Evolutionary conservation across 345 rosid genomes (phyloP).

Genomic region (Ceriops zippeliana): DNA sequence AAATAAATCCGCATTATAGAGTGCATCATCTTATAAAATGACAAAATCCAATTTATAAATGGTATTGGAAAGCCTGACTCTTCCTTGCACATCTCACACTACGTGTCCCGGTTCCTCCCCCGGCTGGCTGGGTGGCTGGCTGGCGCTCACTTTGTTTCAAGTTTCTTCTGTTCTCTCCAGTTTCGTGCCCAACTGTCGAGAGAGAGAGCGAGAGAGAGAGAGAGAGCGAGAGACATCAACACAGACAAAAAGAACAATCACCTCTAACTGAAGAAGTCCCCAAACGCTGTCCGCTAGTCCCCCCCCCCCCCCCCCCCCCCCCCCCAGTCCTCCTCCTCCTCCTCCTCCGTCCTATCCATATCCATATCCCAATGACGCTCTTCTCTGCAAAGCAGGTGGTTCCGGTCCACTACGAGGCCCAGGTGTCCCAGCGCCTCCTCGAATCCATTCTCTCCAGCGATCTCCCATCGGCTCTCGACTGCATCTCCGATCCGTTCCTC

Average conservation of each 20-base stretch:
- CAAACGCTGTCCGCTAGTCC: neutral
- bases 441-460: constrained; percentile 70
- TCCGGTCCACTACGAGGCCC: no score
- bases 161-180: neutral
- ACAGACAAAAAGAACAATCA: neutral
- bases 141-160: neutral
- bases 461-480: constrained; percentile 52
- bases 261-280: neutral
- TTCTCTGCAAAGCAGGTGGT: constrained; percentile 21
- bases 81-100: no score
- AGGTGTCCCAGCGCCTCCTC: constrained; percentile 39
- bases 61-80: no score
- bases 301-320: no score
- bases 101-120: no score
- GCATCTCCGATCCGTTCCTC: constrained; percentile 61
- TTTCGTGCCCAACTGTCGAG: neutral
- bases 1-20: no score
- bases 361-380: constrained; percentile 49
- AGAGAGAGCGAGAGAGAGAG: neutral
- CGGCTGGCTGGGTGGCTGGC: neutral
- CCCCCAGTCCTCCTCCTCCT: no score
- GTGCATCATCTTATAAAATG: no score
- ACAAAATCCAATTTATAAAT: no score
- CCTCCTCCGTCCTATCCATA: no score
- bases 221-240: neutral